Evolutionary conservation across 345 rosid genomes (phyloP).

Genomic region (Punica granatum): DNA sequence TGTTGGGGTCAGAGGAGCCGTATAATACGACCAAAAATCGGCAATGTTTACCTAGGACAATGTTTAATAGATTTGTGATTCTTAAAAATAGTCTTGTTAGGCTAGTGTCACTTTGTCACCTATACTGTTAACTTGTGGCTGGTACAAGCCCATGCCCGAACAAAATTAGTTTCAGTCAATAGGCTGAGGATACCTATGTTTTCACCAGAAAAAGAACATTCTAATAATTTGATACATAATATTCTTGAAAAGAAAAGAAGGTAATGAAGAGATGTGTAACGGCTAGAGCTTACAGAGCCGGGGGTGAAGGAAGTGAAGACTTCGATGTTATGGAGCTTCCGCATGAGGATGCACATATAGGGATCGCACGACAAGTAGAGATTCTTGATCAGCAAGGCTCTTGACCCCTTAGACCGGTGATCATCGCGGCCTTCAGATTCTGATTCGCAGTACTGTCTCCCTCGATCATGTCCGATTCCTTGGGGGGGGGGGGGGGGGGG

Average conservation of each 20-base stretch:
- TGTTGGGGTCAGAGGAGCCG: too few relatives aligned
- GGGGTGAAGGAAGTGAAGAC: conserved; percentile 17
- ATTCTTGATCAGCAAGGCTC: conserved; percentile 39
- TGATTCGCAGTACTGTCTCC: conserved; percentile 17
- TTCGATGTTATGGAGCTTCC: conserved; percentile 11
- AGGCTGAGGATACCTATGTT: too few relatives aligned
- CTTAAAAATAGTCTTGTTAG: too few relatives aligned
- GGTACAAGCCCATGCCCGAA: too few relatives aligned
- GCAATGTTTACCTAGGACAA: too few relatives aligned
- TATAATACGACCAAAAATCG: background rate
- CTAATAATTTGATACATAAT: too few relatives aligned
- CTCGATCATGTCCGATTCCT: conserved; percentile 16
- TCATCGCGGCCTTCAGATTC: conserved; percentile 12
- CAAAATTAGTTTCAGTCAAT: too few relatives aligned
- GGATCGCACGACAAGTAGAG: conserved; percentile 53
- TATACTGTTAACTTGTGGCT: too few relatives aligned
- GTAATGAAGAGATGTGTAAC: too few relatives aligned
- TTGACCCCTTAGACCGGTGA: conserved; percentile 10
- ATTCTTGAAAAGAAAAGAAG: background rate
- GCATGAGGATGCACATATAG: conserved; percentile 37
- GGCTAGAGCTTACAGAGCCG: conserved; percentile 11
- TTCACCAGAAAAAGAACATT: too few relatives aligned
- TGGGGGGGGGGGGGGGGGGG: conserved; percentile 6
- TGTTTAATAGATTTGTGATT: too few relatives aligned
- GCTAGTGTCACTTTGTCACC: too few relatives aligned